phyloP scores from a whole-genome alignment of 2,329 filamentous ascomycete genomes.

The Gnomoniopsis sp. region DNA sequence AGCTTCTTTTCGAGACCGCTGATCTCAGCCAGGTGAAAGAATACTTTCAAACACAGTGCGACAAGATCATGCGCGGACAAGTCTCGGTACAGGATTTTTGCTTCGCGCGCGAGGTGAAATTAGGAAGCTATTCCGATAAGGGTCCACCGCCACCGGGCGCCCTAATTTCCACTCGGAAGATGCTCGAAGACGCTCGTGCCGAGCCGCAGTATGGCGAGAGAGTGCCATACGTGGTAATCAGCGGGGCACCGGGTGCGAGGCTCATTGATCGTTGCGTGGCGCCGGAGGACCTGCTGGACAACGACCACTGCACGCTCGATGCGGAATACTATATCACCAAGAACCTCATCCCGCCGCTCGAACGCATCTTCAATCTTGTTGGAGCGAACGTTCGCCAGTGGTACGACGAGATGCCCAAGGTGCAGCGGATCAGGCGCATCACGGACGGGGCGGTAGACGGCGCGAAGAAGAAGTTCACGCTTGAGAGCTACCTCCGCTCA shows the following conservation, averaged over 20 bases:
- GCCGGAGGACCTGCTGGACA: constrained; percentile 76
- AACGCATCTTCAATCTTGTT: constrained; percentile 94
- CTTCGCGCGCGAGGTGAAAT: constrained; percentile 86
- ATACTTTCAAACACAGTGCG: constrained; percentile 88
- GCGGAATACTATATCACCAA: constrained; percentile 97
- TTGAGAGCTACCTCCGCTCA: constrained; percentile 91
- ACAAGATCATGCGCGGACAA: constrained; percentile 84
- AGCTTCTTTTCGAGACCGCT: constrained; percentile 82
- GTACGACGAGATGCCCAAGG: constrained; percentile 96
- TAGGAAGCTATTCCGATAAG: constrained; percentile 83
- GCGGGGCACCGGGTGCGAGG: constrained; percentile 79
- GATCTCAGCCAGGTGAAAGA: constrained; percentile 85
- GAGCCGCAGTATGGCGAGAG: constrained; percentile 95
- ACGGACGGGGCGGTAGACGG: constrained; percentile 31
- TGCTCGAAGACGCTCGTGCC: constrained; percentile 79
- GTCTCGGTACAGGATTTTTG: constrained; percentile 95
- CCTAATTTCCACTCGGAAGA: constrained; percentile 78
- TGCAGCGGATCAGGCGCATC: constrained; percentile 70
- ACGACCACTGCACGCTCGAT: constrained; percentile 77
- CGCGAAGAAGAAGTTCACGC: constrained; percentile 58
- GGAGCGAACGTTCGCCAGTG: constrained; percentile 86
- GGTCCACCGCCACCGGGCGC: constrained; percentile 82
- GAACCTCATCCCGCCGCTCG: constrained; percentile 90
- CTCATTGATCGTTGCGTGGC: constrained; percentile 88
- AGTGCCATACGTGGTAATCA: constrained; percentile 89